Evolutionary conservation across 352 stramenopile species (phyloP), one percentile per base, ranked within the genome.

Genomic region (Phytophthora niederhauseri): DNA sequence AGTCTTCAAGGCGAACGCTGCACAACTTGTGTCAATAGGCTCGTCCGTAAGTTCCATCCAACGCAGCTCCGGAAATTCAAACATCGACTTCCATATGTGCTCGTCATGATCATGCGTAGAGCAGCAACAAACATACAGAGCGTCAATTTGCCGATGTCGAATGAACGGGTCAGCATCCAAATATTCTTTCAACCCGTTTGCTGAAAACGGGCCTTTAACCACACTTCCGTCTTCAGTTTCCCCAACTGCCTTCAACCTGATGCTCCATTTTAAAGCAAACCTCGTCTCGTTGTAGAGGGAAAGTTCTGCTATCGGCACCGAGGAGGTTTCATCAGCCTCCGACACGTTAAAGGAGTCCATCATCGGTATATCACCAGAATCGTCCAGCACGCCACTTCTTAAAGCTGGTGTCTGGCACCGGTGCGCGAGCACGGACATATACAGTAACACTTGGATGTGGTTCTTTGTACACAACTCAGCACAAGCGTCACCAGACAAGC

Each of bases 11-110:
- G 85, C 80, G 28, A 80, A 82, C 6, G 68, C 64, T 2, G 82
- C 82, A 51, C 81, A 81, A 8, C 61, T 70, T 14, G 82, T 61
- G 38, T 91, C 75, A 36, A 93, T 76, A 3, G 84, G 73, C 46
- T 92, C 76, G 20, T 91, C 81, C 1, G 85, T 84, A 19, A 95
- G 26, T 56, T 95, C 85, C 74, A 93, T 89, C 87, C 87, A 95
- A 7, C 87, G 83, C n/a, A 95, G 56, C 58, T 95, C 85, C 9
- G 87, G 85, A 17, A 82, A 80, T 58, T 91, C 68, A 57, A 84
- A 77, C 24, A 95, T 80, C 1, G 70, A 73, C 19, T 81, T 84
- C 87, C 87, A 95, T 36, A 59, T 61, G 46, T 95, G 85, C 15
- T 76, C 70, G 28, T 68, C 46, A 9, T 50, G 57, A n/a, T 71